Evolutionary conservation across 2,329 filamentous ascomycete species (phyloP), one percentile per base, ranked within the genome.

Genomic region (Curvularia spicifera): DNA sequence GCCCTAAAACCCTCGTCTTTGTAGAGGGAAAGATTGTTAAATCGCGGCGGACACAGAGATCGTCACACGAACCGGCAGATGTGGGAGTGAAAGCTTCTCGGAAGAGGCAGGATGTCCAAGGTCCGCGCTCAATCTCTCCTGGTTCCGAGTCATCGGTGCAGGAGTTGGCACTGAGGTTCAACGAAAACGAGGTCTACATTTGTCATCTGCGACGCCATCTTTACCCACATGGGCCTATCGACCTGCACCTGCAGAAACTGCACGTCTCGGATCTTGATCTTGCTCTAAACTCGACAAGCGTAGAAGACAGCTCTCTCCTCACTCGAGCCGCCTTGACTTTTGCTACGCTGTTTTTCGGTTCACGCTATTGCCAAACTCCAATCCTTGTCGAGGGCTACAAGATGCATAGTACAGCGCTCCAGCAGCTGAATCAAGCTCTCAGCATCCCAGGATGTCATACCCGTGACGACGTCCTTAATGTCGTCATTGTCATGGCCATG

Each of bases 271-370:
- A 73, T 18, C 56, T 71, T 18, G 35, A 50, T 15, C 15, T 18
- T 20, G 15, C 46, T 2, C n/a, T 28, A 5, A 9, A 26, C 10
- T 42, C 39, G 12, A 20, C 2, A 12, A 29, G 24, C 29, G 45
- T 35, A 44, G 53, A 59, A 24, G 53, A 42, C 13, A 37, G 28
- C 20, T 49, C 63, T 51, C 51, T 69, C 20, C 68, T 66, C 40
- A 53, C 63, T 20, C 61, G 59, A 40, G 59, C 70, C 15, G 57
- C 71, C 26, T 51, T 72, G 13, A 69, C 67, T 40, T 69, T 73
- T 35, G 66, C 70, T 8, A 65, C 61, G 8, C 62, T 72, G 9
- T 59, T 68, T 40, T 75, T 73, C 48, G 71, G 71, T 12, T 61
- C 51, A 5, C 59, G 63, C 49, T 64, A 73, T 29, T 44, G 49